phyloP scores from a whole-genome alignment of 1,284 basidiomycete genomes.

The Omphalotus olearius region DNA sequence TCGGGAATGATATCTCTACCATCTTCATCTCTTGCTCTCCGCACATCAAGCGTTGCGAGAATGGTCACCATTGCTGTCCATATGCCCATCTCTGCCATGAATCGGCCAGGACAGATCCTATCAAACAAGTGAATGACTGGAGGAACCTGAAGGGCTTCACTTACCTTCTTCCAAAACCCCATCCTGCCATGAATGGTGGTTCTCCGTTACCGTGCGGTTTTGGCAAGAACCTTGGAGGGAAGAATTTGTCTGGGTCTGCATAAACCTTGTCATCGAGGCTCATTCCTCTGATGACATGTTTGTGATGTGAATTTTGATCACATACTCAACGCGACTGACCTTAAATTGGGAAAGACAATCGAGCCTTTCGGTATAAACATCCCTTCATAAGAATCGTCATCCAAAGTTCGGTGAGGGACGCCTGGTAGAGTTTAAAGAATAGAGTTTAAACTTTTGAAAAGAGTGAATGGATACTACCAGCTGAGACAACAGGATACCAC shows the following conservation, averaged over 20 bases:
- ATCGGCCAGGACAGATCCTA: not conserved
- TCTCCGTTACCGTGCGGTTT: not conserved
- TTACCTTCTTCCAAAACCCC: not conserved
- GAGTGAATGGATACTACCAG: not conserved
- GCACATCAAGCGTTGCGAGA: slow-evolving; percentile 17
- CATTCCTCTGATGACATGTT: slow-evolving; percentile 8
- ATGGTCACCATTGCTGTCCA: slow-evolving; percentile 14
- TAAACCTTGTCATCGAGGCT: slow-evolving; percentile 14
- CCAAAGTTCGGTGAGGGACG: slow-evolving; percentile 22
- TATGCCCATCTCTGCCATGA: slow-evolving; percentile 15
- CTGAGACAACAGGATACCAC: not conserved
- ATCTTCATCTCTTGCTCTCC: slow-evolving; percentile 8
- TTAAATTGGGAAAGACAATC: slow-evolving; percentile 23
- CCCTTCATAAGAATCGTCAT: slow-evolving; percentile 22
- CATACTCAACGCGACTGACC: not conserved
- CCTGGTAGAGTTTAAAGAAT: slow-evolving; percentile 8
- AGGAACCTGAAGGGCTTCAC: not conserved
- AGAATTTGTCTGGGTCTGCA: slow-evolving; percentile 15
- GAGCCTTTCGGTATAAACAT: slow-evolving; percentile 25
- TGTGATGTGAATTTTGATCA: too few relatives aligned
- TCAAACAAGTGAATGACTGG: not conserved
- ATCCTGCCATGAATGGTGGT: not conserved
- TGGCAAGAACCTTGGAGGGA: slow-evolving; percentile 14
- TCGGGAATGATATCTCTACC: slow-evolving; percentile 16
- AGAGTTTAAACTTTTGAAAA: not conserved